These are phyloP conservation scores for Brachypodium distachyon DNA, from an alignment of 202 grass and related monocot genomes.

Conservation along the genomic window DNA sequence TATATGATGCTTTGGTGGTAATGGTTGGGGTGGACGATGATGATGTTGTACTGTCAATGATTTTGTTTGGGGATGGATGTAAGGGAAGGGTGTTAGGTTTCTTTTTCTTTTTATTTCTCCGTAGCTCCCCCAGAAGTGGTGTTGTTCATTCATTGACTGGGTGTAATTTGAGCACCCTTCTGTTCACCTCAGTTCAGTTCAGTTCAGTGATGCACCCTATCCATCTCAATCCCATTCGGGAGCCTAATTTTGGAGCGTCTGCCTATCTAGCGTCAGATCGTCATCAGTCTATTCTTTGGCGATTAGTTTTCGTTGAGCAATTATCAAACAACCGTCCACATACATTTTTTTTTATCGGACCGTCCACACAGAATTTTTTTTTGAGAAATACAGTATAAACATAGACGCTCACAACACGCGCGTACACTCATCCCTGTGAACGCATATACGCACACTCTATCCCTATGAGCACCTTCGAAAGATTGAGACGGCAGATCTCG, in stretches of 20 bases:
- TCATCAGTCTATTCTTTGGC: too few species aligned
- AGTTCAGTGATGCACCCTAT: neutral
- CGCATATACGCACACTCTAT: too few species aligned
- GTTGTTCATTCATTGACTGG: slow-evolving; percentile 52
- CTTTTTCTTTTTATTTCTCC: neutral
- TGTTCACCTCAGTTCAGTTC: slow-evolving; percentile 21
- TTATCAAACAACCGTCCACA: neutral
- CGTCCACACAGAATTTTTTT: too few species aligned
- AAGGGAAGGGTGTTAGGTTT: slow-evolving; percentile 25
- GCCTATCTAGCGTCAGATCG: too few species aligned
- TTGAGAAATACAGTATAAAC: too few species aligned
- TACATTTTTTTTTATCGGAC: too few species aligned
- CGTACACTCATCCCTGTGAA: too few species aligned
- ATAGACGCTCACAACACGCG: too few species aligned
- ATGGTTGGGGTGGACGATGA: slow-evolving; percentile 21
- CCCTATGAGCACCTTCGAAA: too few species aligned
- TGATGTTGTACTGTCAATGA: slow-evolving; percentile 23
- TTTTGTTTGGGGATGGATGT: slow-evolving; percentile 22
- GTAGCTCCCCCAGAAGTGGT: slow-evolving; percentile 7
- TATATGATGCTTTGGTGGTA: slow-evolving; percentile 63
- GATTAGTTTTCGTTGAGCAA: neutral
- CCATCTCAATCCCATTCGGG: neutral
- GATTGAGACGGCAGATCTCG: too few species aligned
- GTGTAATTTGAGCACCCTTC: slow-evolving; percentile 60
- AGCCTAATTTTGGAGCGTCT: neutral